Evolutionary conservation across 768 basidiomycete species (phyloP), one percentile per base, ranked within the genome.

Genomic region (Podaxis mareebaensis): DNA sequence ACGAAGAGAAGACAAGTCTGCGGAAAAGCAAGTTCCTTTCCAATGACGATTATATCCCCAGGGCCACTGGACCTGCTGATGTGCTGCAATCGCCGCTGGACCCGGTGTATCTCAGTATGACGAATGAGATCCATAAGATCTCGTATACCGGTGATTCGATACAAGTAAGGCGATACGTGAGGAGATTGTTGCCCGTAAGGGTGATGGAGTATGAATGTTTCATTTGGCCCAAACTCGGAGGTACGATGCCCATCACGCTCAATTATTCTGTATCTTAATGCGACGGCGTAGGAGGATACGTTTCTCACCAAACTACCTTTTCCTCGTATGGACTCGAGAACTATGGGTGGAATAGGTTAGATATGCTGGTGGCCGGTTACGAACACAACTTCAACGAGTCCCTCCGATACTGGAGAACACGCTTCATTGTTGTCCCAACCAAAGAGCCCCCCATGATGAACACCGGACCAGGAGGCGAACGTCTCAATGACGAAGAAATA

Each of bases 91-190:
- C 82, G 0, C 83, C 88, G 44, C 75, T 74, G 42, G 86, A 90
- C 56, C 89, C 95, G 0, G 89, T 97, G 6, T 99, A 91, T 77
- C 81, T 99, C 59, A 93, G 93, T 68, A 95, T 96, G 86, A 90
- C 90, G 72, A 96, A 98, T 72, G 93, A 96, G 75, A 94, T 99
- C 48, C 96, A 99, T 74, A 83, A 91, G 26, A 88, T 99, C 65
- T 89, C 90, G 46, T 99, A 95, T 69, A 92, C 90, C 51, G 92
- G 92, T n/a, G 91, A 95, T 68, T 84, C 87, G 15, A 92, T 99
- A 64, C 90, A 94, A 69, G 94, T 98, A 17, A 84, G 89, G 68
- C 82, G 93, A 44, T 95, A 94, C 71, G 90, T 93, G 28, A 84
- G 95, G 26, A 83, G 90, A 66, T 82, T 89, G 81, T 83, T 85